Evolutionary conservation across 2,329 filamentous ascomycete genomes (phyloP).

Genomic region (Ophiognomonia clavigignenti-juglandacearum): DNA sequence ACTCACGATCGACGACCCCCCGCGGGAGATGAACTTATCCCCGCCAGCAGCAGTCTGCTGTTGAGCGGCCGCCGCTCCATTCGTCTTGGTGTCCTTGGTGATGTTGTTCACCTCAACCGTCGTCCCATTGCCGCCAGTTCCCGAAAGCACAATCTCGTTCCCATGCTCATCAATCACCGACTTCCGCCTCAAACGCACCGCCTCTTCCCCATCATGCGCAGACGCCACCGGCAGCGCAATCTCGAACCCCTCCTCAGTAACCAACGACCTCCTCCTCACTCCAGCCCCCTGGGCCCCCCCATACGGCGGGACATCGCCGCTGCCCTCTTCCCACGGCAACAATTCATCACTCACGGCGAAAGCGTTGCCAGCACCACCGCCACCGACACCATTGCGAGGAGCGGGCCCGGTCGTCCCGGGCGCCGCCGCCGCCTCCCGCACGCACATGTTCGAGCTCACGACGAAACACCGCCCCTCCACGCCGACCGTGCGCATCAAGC

Average conservation of each 20-base stretch:
- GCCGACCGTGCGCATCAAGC: constrained; percentile 76
- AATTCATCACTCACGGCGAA: too few species aligned
- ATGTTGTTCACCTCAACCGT: constrained; percentile 6
- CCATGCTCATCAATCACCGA: constrained; percentile 28
- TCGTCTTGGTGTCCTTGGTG: background rate
- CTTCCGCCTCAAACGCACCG: constrained; percentile 12
- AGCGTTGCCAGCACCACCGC: background rate
- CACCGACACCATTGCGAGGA: constrained; percentile 43
- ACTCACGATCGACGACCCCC: constrained; percentile 77
- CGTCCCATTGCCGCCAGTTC: constrained; percentile 10
- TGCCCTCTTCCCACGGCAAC: constrained; percentile 8
- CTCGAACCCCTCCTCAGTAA: constrained; percentile 43
- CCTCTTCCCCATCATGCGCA: constrained; percentile 10
- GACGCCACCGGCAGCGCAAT: constrained; percentile 35
- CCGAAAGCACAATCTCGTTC: constrained; percentile 38
- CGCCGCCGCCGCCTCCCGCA: too few species aligned
- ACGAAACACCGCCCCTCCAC: constrained; percentile 83
- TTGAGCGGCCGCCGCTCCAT: constrained; percentile 11
- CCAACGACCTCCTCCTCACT: constrained; percentile 33
- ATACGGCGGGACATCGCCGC: constrained; percentile 39
- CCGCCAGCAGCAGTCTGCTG: constrained; percentile 26
- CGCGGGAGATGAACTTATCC: constrained; percentile 63
- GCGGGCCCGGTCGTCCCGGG: too few species aligned
- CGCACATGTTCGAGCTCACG: constrained; percentile 79
- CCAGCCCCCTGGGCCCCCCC: constrained; percentile 19